Base-by-base conservation (phyloP, 75 land plant genomes). In the Pinus tabuliformis region DNA sequence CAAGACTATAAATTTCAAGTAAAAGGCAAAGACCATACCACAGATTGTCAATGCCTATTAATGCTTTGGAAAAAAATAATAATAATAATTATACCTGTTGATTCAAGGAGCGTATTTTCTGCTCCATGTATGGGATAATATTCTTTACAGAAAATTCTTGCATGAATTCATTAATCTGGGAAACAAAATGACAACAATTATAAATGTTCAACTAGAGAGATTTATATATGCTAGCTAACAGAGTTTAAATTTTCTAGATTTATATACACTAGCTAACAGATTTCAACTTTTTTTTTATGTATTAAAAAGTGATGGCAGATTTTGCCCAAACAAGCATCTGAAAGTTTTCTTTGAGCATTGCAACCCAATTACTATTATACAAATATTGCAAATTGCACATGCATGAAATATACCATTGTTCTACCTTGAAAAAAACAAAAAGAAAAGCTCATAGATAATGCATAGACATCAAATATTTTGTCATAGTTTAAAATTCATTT, bases 41-140 rank as follows among this genome's bases (percentile, higher is more conserved):
- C 24, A 42, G n/a, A 8, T n/a, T 28, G 14, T 9, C 0, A 18
- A 54, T 78, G 3, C 42, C 33, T 49, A 49, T 49, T 49, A 49
- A 49, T 49, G 54, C 54, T 49, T 11, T 33, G 54, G 54, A 9
- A 52, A 18, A 11, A 22, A 4, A 28, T 24, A 73, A 36, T 4
- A 18, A 11, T 22, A 1, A 28, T 24, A 56, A 36, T 4, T 57
- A 75, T 66, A 90, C 99, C 90, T 97, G 99, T 72, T 95, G 94
- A 86, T 97, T 95, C 17, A 97, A 89, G 14, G 86, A 57, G 26
- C 99, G 94, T 57, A 97, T 84, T 74, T 95, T 97, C 72, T 88
- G 99, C 81, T 97, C 99, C 99, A 97, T 95, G 78, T 91, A 86
- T 68, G 99, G 99, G 72, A 97, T 93, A 70, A 97, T 86, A 57